phyloP scores from a whole-genome alignment of 192 early-diverging fungal genomes.

The Rhizophagus clarus region DNA sequence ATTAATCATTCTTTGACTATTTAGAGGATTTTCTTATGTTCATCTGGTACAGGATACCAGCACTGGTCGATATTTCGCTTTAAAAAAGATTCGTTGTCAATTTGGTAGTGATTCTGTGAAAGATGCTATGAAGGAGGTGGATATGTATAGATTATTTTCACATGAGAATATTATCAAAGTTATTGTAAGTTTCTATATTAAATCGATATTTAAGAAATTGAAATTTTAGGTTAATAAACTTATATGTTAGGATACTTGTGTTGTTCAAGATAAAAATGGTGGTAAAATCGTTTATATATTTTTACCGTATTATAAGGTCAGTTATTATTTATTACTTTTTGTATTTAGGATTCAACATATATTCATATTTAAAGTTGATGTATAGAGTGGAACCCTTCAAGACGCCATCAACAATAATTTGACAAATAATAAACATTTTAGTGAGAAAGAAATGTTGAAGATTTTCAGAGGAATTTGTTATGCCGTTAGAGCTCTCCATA shows the following conservation, averaged over 20 bases:
- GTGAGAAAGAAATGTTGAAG: constrained; percentile 58
- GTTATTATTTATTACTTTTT: neutral
- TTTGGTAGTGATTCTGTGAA: constrained; percentile 59
- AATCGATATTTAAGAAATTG: neutral
- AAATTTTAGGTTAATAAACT: neutral
- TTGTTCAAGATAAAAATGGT: constrained; percentile 51
- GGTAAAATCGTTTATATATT: constrained; percentile 67
- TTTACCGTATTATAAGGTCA: constrained; percentile 66
- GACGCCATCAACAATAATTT: constrained; percentile 57
- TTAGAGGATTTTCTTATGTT: constrained; percentile 73
- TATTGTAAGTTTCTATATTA: constrained; percentile 42
- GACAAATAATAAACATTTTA: constrained; percentile 50
- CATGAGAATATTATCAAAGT: constrained; percentile 68
- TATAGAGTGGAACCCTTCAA: constrained; percentile 53
- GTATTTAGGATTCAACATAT: too few species aligned
- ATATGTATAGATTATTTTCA: constrained; percentile 65
- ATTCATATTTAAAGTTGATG: too few species aligned
- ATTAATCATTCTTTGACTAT: neutral
- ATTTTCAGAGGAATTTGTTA: constrained; percentile 63
- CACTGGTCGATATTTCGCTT: constrained; percentile 52
- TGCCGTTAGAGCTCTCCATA: constrained; percentile 59
- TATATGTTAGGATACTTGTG: constrained; percentile 52
- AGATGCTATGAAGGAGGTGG: constrained; percentile 68
- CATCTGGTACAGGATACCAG: constrained; percentile 60
- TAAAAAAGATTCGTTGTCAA: constrained; percentile 72